Conservation (phyloP, 1,284 basidiomycete species). For the Ustilago cynodontis region DNA sequence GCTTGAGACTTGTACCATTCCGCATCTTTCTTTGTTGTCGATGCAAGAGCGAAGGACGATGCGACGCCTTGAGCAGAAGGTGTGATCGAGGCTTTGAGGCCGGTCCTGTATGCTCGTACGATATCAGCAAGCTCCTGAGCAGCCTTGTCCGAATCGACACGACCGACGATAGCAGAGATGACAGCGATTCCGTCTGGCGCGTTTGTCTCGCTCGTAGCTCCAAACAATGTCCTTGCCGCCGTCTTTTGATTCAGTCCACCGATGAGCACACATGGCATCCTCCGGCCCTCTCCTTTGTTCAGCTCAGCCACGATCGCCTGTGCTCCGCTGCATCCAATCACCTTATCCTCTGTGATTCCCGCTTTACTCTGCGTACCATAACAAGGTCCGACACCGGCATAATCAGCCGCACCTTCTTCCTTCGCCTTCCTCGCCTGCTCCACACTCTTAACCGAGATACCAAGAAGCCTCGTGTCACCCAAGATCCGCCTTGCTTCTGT, state of each 20-base stretch:
- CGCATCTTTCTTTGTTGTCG: conserved; percentile 2
- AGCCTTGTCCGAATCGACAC: conserved; percentile 76
- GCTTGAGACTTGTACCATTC: conserved; percentile 29
- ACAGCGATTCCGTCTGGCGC: conserved; percentile 80
- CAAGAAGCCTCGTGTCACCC: conserved; percentile 80
- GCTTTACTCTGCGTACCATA: conserved; percentile 70
- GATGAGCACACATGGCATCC: conserved; percentile 65
- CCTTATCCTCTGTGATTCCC: conserved; percentile 62
- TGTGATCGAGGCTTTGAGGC: conserved; percentile 22
- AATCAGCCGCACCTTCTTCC: conserved; percentile 75
- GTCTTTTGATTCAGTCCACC: conserved; percentile 65
- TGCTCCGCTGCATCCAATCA: conserved; percentile 54
- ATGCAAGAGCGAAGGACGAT: conserved; percentile 29
- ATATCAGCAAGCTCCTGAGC: conserved; percentile 72
- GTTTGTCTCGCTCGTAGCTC: conserved; percentile 43
- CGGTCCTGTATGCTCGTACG: conserved; percentile 68
- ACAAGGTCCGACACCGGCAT: conserved; percentile 82
- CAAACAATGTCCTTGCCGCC: conserved; percentile 58
- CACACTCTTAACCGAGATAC: conserved; percentile 80
- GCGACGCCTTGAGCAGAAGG: conserved; percentile 23
- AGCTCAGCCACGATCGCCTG: conserved; percentile 52
- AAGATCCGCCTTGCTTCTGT: conserved; percentile 75
- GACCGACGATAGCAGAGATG: conserved; percentile 87
- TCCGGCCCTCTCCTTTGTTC: conserved; percentile 2
- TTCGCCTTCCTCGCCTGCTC: conserved; percentile 52